Evolutionary conservation across 2,329 filamentous ascomycete species (phyloP).

Genomic region (Cladosporium colombiae): DNA sequence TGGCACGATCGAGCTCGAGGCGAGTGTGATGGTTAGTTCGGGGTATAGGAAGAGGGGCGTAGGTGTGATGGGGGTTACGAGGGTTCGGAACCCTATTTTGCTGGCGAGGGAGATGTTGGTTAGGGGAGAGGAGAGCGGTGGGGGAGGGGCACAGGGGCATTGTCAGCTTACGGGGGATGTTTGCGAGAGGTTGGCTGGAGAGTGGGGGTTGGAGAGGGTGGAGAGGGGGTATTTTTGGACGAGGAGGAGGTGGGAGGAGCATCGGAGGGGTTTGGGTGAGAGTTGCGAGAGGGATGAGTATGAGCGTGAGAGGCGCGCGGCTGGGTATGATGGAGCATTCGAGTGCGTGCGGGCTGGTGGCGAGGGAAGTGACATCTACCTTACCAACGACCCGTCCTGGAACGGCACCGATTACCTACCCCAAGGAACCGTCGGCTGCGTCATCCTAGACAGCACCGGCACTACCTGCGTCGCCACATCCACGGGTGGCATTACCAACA

Average conservation of each 20-base stretch:
- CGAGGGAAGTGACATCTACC: constrained; percentile 1
- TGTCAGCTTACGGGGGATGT: constrained; percentile 67
- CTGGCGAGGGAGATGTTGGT: constrained; percentile 72
- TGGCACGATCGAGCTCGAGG: constrained; percentile 83
- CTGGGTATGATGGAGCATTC: background rate
- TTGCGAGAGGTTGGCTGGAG: constrained; percentile 67
- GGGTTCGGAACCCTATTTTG: constrained; percentile 76
- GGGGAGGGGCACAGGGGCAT: constrained; percentile 65
- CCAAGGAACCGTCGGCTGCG: constrained; percentile 82
- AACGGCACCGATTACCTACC: constrained; percentile 67
- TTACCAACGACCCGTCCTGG: constrained; percentile 50
- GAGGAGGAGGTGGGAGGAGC: constrained; percentile 75
- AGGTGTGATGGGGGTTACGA: constrained; percentile 70
- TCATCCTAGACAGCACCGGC: constrained; percentile 75
- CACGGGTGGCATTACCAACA: constrained; percentile 83
- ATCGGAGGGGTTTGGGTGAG: constrained; percentile 59
- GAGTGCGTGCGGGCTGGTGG: background rate
- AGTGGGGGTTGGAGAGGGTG: constrained; percentile 71
- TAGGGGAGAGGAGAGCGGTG: constrained; percentile 63
- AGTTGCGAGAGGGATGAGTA: constrained; percentile 40
- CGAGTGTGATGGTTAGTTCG: constrained; percentile 79
- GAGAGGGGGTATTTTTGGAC: constrained; percentile 76
- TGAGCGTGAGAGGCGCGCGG: constrained; percentile 40
- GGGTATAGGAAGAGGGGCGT: constrained; percentile 74
- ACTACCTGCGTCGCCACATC: constrained; percentile 68